Evolutionary conservation across 2,329 filamentous ascomycete genomes (phyloP).

Genomic region (Laburnicola sp.): DNA sequence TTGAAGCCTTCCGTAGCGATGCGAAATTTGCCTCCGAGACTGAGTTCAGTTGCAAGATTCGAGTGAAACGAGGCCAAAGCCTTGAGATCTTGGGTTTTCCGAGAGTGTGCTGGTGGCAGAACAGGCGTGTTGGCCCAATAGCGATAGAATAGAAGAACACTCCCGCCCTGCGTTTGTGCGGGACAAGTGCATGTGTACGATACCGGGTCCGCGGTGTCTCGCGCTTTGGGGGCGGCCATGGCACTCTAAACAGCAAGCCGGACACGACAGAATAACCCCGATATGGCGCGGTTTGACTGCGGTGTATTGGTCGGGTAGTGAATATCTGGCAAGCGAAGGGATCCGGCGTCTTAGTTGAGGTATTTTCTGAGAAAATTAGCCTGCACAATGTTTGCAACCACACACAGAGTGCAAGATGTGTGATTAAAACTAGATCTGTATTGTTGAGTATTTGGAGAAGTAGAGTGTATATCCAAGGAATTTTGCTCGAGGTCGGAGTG

Average conservation of each 20-base stretch:
- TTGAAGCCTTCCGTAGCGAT: slow-evolving; percentile 30
- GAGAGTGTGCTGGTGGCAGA: slow-evolving; percentile 11
- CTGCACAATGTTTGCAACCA: too few relatives aligned
- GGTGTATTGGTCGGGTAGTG: too few relatives aligned
- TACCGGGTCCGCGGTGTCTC: slow-evolving; percentile 21
- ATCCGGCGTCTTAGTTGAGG: too few relatives aligned
- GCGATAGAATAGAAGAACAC: slow-evolving; percentile 28
- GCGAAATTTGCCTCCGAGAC: slow-evolving; percentile 25
- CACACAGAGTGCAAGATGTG: too few relatives aligned
- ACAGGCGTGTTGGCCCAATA: slow-evolving; percentile 24
- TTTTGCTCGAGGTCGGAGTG: too few relatives aligned
- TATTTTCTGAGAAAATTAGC: too few relatives aligned
- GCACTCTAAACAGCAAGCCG: background rate
- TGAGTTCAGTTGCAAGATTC: slow-evolving; percentile 11
- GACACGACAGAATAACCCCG: too few relatives aligned
- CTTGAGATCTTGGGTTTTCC: slow-evolving; percentile 10
- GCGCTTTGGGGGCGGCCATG: background rate
- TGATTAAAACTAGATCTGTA: too few relatives aligned
- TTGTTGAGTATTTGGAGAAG: too few relatives aligned
- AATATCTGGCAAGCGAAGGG: too few relatives aligned
- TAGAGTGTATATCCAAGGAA: too few relatives aligned
- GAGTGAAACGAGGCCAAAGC: slow-evolving; percentile 20
- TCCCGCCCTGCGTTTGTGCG: slow-evolving; percentile 15
- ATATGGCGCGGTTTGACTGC: too few relatives aligned
- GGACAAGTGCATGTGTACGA: slow-evolving; percentile 24